Evolutionary conservation across 176 grass and related monocot genomes (phyloP).

Genomic region (Eleusine coracana): DNA sequence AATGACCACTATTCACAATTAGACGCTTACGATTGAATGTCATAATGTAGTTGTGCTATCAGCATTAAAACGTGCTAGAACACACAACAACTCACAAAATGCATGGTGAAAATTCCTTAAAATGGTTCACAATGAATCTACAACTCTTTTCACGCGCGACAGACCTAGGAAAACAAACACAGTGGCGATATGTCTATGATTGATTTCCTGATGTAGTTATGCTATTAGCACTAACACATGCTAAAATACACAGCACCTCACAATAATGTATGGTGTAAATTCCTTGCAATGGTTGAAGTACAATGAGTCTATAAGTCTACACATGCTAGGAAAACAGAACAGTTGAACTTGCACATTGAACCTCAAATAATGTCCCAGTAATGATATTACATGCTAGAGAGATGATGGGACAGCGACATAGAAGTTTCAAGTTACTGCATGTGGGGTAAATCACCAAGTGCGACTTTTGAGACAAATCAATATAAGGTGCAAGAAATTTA

Average conservation of each 20-base stretch:
- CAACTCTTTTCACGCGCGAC: too few species aligned
- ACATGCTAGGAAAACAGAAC: background rate
- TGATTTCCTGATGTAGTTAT: too few species aligned
- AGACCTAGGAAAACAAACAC: too few species aligned
- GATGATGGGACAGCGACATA: background rate
- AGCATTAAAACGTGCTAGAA: too few species aligned
- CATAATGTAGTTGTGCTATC: too few species aligned
- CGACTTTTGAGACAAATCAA: background rate
- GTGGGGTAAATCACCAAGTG: background rate
- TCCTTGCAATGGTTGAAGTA: background rate
- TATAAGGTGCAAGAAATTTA: background rate
- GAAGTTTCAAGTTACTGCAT: constrained; percentile 2
- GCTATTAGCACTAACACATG: too few species aligned
- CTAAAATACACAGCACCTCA: background rate
- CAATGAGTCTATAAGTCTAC: background rate
- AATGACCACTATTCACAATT: too few species aligned
- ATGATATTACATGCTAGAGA: background rate
- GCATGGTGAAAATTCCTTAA: too few species aligned
- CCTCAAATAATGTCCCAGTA: background rate
- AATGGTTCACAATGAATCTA: too few species aligned
- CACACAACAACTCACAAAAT: too few species aligned
- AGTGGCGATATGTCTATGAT: too few species aligned
- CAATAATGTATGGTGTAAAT: background rate
- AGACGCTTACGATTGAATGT: too few species aligned
- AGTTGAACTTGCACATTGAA: background rate